Evolutionary conservation across 1,139 yeast genomes (phyloP), one percentile per base, ranked within the genome.

Genomic region (Saccharomyces hybrid): DNA sequence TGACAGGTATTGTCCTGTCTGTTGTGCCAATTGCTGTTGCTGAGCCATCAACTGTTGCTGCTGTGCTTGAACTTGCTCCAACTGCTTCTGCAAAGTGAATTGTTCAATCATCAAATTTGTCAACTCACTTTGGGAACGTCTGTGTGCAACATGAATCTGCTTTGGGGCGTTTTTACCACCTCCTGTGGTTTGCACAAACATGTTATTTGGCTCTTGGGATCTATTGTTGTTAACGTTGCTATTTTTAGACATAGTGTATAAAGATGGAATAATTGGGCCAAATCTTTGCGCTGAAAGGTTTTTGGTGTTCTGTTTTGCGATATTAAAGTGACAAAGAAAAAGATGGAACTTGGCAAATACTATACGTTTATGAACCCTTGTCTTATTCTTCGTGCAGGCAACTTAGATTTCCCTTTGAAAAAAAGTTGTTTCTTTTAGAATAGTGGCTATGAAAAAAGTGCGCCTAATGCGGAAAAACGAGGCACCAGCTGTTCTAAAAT

Each of bases 41-140:
- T 82, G 81, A 6, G 79, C 84, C 62, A 88, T 71, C 57, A 90
- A 80, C 66, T 88, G 96, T 69, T 89, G 93, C 68, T 88, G 97
- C 69, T 91, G 97, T 16, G 88, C 91, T 69, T 90, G 96, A 3
- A 88, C 95, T 61, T 84, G 79, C 65, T 91, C 97, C 73, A 90
- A 78, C 70, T 91, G 97, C 64, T 95, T 89, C 70, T 91, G 97
- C 57, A 93, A 78, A 60, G 93, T 90, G 71, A 91, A 83, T 69
- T 90, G 97, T 70, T 90, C 97, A 64, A 88, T 84, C 96, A 93
- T 91, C 60, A 93, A 76, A 56, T 88, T 88, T n/a, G 98, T 91
- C 70, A 93, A 78, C 70, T 93, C 99, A 62, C 93, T 84, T 26
- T 97, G 97, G 3, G 97, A 87, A 58, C 97, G 80, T 66, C 98